Evolutionary conservation across 371 early-diverging fungal genomes (phyloP), one percentile per base, ranked within the genome.

Genomic region (Rhizopus delemar): DNA sequence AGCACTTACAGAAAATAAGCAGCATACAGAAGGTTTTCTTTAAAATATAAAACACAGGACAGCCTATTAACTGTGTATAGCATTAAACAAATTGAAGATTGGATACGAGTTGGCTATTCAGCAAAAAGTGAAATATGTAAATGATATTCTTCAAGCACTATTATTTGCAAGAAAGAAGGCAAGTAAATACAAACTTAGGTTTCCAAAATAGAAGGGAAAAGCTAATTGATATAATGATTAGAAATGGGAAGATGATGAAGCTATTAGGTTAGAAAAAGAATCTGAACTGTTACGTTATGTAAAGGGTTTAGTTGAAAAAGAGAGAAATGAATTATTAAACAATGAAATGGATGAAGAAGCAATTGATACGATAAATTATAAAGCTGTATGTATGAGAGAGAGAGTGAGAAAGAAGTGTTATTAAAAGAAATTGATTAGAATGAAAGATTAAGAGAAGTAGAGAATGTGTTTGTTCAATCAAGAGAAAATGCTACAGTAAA

Each of bases 221-320:
- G 12, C 39, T 9, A 39, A 39, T 9, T 9, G 9, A 39, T 39
- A 7, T 39, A 39, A 7, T 15, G 7, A 33, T 13, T 60, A 78
- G 69, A 77, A 77, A 62, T 90, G 90, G 89, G 88, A 88, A 46
- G 78, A 86, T 55, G 73, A 77, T 32, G 85, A 84, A 51, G 75
- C 73, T 3, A 73, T 79, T 41, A 75, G 86, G 11, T 73, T 90
- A 6, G 77, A 85, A 52, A 69, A 75, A 9, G 85, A 86, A 16
- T 81, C 81, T 5, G 88, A 87, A 16, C 56, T 88, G 36, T 78
- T 84, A 51, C 70, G 81, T 33, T 90, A 88, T 61, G 75, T 91
- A 12, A 77, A 78, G 22, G 64, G 65, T 0, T 74, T 91, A 9
- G 73, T 90, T 31, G 77, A 85, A 38, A 63, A 77, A 53, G 88